Conservation (phyloP, 371 early-diverging fungal genomes). For the Haplosporangium sp. region DNA sequence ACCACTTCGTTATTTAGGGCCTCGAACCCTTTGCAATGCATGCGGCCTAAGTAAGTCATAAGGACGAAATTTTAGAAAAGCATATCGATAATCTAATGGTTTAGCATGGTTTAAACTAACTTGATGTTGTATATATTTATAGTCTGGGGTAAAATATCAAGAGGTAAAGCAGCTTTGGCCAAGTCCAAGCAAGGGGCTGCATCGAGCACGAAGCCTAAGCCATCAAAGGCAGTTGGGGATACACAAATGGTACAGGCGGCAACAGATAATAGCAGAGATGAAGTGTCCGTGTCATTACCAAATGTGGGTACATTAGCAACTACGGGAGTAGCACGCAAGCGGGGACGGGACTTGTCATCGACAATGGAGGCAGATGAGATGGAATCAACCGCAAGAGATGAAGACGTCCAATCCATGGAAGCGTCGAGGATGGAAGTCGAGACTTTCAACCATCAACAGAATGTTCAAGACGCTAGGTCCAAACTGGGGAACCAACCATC, state of each 20-base stretch:
- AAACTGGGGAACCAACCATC: too few relatives aligned
- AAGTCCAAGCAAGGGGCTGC: slow-evolving; percentile 21
- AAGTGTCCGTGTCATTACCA: neutral
- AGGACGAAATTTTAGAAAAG: neutral
- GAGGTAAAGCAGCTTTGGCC: slow-evolving; percentile 34
- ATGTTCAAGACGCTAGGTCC: too few relatives aligned
- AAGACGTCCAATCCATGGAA: slow-evolving; percentile 10
- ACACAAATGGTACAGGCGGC: slow-evolving; percentile 6
- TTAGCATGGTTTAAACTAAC: neutral
- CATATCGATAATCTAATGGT: neutral
- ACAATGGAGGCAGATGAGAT: slow-evolving; percentile 7
- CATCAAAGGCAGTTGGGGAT: neutral
- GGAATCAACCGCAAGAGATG: slow-evolving; percentile 9
- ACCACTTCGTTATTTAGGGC: slow-evolving; percentile 17
- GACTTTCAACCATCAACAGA: neutral
- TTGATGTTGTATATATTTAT: neutral
- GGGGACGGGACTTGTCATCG: slow-evolving; percentile 18
- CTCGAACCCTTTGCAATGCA: slow-evolving; percentile 75
- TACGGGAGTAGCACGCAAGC: slow-evolving; percentile 8
- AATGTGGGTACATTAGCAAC: neutral
- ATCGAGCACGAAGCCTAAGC: slow-evolving; percentile 3
- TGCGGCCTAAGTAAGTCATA: slow-evolving; percentile 67
- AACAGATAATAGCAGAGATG: neutral
- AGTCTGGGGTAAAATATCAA: slow-evolving; percentile 54
- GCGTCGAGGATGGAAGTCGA: neutral